Evolutionary conservation across 148 eudicot genomes (phyloP).

Genomic region (Agrostemma githago): DNA sequence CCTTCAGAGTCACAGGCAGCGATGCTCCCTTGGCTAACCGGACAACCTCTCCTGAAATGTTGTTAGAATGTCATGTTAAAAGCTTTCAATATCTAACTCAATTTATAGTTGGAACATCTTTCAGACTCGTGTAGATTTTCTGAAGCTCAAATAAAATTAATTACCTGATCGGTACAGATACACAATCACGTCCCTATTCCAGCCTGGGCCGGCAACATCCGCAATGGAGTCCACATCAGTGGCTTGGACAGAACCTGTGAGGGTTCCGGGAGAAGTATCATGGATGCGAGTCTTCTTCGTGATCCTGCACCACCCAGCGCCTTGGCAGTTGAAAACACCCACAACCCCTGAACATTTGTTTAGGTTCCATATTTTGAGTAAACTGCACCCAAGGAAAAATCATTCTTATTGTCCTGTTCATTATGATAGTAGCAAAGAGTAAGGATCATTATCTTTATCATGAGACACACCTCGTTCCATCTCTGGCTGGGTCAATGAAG

Average conservation of each 20-base stretch:
- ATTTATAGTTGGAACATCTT: not conserved
- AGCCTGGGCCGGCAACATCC: slow-evolving; percentile 56
- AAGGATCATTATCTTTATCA: not conserved
- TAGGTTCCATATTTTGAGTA: slow-evolving; percentile 85
- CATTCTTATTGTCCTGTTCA: not conserved
- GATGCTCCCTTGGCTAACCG: slow-evolving; percentile 61
- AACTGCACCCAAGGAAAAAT: slow-evolving; percentile 34
- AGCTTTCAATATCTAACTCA: not conserved
- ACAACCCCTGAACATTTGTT: slow-evolving; percentile 88
- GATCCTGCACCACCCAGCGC: slow-evolving; percentile 94
- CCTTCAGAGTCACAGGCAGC: slow-evolving; percentile 73
- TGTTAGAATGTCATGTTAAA: not conserved
- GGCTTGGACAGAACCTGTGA: slow-evolving; percentile 55
- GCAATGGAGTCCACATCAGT: slow-evolving; percentile 57
- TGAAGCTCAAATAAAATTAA: not conserved
- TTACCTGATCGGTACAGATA: slow-evolving; percentile 64
- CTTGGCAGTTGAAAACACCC: slow-evolving; percentile 95
- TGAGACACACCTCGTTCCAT: slow-evolving; percentile 58
- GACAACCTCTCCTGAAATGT: slow-evolving; percentile 50
- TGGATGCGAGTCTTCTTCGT: slow-evolving; percentile 79
- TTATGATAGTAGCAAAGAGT: not conserved
- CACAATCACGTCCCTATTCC: slow-evolving; percentile 66
- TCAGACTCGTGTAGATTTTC: not conserved
- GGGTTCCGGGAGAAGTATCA: slow-evolving; percentile 69
- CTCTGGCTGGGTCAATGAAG: slow-evolving; percentile 88